Evolutionary conservation across 2,329 filamentous ascomycete genomes (phyloP), one percentile per base, ranked within the genome.

Genomic region (Fusarium dlaminii): DNA sequence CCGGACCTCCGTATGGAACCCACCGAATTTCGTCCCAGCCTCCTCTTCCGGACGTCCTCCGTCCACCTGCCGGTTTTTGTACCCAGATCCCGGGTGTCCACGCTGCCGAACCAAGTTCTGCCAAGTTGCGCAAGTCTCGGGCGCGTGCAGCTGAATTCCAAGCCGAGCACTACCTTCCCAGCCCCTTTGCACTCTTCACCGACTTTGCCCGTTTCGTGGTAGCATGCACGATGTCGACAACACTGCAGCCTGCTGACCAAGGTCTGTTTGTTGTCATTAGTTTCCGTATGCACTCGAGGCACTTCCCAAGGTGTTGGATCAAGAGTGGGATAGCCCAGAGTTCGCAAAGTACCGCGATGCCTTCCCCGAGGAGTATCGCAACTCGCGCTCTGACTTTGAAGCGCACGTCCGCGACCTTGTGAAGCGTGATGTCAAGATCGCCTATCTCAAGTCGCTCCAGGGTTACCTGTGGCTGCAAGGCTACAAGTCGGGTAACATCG

Each of bases 381-480:
- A 84, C 63, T 89, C 90, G 48, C 89, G 89, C 54, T 83, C 85
- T 29, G 87, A 88, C 29, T 86, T 96, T 65, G 86, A 90, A 73
- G 86, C 88, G 20, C 93, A 95, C 82, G 90, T 94, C 68, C 84
- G 88, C 74, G 91, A 94, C 78, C 87, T 96, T 72, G 92, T 94
- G 77, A 84, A 86, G 68, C 88, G 87, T 71, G 93, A 96, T 80
- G 87, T 94, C 79, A 96, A 96, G 83, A 87, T 91, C 68, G 85
- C 92, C 46, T 95, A 94, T 82, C 86, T 95, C 72, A 96, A 96
- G 84, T 89, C 89, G 66, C 89, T 96, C 48, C 93, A 96, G 84
- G 92, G 94, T 75, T 91, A 93, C 77, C 87, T 96, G 45, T 96
- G 93, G 93, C 86, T 90, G 78, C 87, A 87, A 43, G 94, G 94